These are phyloP conservation scores for Raphanus raphanistrum DNA, from an alignment of 345 rosid genomes.

Conservation along the genomic window DNA sequence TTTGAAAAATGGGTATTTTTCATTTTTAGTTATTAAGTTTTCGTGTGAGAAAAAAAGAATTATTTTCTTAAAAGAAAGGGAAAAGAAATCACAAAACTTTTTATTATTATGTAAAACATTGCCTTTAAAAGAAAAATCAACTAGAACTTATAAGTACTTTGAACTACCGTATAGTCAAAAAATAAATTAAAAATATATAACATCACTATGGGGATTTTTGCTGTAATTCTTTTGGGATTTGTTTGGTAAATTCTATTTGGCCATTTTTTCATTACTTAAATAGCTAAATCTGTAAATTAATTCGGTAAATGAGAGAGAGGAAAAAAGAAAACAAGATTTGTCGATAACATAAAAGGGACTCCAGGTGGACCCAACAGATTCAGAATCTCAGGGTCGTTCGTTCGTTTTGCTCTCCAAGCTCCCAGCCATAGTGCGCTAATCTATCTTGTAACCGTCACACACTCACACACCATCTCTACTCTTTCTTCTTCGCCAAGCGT, in stretches of 20 bases:
- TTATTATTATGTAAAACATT: not conserved
- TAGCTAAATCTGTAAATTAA: not conserved
- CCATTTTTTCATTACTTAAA: not conserved
- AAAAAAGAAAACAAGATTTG: not conserved
- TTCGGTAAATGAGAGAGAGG: not conserved
- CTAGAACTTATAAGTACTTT: not conserved
- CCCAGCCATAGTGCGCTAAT: conserved; percentile 16
- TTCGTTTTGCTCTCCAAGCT: conserved; percentile 21
- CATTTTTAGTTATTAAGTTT: not conserved
- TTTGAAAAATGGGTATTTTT: conserved; percentile 12
- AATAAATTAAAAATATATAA: not conserved
- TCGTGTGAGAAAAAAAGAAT: not conserved
- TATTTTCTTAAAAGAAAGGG: not conserved
- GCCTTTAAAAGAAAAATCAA: not conserved
- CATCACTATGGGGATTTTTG: not conserved
- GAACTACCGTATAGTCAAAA: not conserved
- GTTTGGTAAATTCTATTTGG: not conserved
- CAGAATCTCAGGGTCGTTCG: conserved; percentile 31
- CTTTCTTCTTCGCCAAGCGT: conserved; percentile 17
- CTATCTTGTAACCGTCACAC: conserved; percentile 8
- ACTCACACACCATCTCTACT: not conserved
- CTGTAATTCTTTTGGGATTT: not conserved
- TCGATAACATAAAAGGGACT: not conserved
- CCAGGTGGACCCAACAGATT: conserved; percentile 36
- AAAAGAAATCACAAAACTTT: not conserved